Base-by-base conservation (phyloP, 2,329 filamentous ascomycete species). In the Epichloe brachyelytri region DNA sequence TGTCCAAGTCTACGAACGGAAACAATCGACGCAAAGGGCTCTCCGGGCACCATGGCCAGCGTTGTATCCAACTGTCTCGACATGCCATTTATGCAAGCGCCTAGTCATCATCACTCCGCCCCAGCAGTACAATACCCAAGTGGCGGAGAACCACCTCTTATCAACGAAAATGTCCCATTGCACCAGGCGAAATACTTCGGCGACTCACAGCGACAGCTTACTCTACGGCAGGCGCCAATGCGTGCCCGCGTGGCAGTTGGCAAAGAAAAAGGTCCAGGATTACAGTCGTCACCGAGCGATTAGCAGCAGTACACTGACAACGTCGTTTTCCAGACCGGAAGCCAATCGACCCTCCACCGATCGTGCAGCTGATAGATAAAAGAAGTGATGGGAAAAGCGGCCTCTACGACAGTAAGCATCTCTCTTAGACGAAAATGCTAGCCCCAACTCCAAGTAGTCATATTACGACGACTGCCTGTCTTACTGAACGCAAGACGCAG, bases 341-440 rank as follows among this genome's bases (percentile, higher is more conserved):
- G 66, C 87, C 88, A 7, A 80, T 95, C 60, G 88, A 95, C 64
- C 88, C 90, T 48, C 88, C 88, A 12, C 88, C 88, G 41, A 86
- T 95, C 59, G 73, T 95, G 44, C 82, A 91, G 68, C 75, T 95
- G 45, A 53, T 59, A 50, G 62, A 63, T 33, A 58, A 55, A 41
- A 54, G 57, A 40, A 46, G 55, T 33, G 50, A 59, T 37, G 55
- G 52, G 4, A 57, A 51, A 45, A 57, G 51, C 38, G 51, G 56
- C n/a, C 50, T 58, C 14, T 60, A 61, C 46, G 54, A 60, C 38
- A 60, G 60, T 62, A 44, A 53, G 57, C 53, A 43, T 39, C 39
- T 34, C 36, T 14, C 30, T 30, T 30, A 10, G 10, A 11, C 30
- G 30, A 4, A 30, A 30, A 30, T 30, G 8, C 30, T 30, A 30